Evolutionary conservation across 148 eudicot genomes (phyloP).

Genomic region (Chenopodium formosanum): DNA sequence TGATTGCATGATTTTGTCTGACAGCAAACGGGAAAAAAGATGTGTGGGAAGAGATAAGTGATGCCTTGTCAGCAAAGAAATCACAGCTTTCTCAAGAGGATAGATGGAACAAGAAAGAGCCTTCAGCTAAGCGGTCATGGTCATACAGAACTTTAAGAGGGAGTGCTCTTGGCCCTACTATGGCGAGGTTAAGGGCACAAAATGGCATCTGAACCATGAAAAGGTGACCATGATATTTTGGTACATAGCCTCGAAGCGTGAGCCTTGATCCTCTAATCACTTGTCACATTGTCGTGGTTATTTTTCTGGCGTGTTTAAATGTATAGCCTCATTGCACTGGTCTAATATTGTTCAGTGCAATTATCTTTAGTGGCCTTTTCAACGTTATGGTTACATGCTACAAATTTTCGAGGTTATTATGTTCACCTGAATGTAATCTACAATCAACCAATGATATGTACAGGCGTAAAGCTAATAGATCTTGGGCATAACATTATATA

Average conservation of each 20-base stretch:
- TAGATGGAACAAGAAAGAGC: conserved; percentile 47
- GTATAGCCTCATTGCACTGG: conserved; percentile 18
- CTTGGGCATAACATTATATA: neutral
- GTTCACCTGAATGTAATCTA: neutral
- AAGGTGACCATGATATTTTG: conserved; percentile 13
- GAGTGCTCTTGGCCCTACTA: conserved; percentile 67
- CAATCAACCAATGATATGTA: conserved; percentile 3
- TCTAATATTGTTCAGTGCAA: neutral
- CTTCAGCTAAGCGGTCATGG: conserved; percentile 47
- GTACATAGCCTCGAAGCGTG: neutral
- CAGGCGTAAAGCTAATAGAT: neutral
- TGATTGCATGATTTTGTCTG: neutral
- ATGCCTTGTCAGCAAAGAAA: conserved; percentile 61
- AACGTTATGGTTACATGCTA: neutral
- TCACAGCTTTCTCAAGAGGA: conserved; percentile 46
- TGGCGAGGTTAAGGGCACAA: conserved; percentile 65
- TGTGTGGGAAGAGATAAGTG: conserved; percentile 64
- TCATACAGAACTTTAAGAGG: conserved; percentile 58
- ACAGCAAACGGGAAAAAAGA: conserved; percentile 41
- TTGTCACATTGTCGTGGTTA: neutral
- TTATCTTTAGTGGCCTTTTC: neutral
- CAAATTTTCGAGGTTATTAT: neutral
- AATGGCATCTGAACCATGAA: conserved; percentile 28
- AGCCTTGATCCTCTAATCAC: neutral
- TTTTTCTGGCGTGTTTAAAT: conserved; percentile 1